These are phyloP conservation scores for Xylaria sp. DNA, from an alignment of 2,329 filamentous ascomycete species.

Conservation along the genomic window DNA sequence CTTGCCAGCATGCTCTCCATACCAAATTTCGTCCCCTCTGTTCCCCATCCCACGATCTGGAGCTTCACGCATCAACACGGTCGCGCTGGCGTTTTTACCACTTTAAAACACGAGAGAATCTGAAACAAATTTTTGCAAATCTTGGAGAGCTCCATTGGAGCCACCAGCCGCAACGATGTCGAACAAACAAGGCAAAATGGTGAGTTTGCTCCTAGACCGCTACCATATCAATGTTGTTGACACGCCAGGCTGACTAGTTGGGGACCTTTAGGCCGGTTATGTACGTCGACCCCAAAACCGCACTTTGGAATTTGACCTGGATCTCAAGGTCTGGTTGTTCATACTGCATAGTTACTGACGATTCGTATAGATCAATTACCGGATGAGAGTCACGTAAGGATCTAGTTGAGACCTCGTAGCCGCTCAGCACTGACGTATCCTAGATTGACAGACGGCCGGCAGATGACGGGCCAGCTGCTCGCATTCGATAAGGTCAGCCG, in stretches of 20 bases:
- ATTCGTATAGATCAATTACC: constrained; percentile 88
- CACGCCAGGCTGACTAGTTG: constrained; percentile 68
- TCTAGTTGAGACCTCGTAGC: constrained; percentile 11
- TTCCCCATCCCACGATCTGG: constrained; percentile 54
- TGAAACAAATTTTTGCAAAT: constrained; percentile 58
- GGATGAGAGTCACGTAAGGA: constrained; percentile 86
- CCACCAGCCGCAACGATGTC: constrained; percentile 67
- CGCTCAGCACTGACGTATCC: constrained; percentile 32
- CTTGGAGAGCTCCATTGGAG: constrained; percentile 56
- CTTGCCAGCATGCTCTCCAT: constrained; percentile 42
- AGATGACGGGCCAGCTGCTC: constrained; percentile 98
- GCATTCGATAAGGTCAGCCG: constrained; percentile 90
- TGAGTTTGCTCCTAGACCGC: constrained; percentile 66
- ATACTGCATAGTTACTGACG: constrained; percentile 43
- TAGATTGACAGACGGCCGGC: constrained; percentile 83
- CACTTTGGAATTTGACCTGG: constrained; percentile 39
- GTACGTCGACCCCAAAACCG: constrained; percentile 61
- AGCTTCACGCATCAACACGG: constrained; percentile 52
- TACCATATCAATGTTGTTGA: constrained; percentile 64
- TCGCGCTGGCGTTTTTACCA: constrained; percentile 52
- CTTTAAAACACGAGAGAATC: constrained; percentile 41
- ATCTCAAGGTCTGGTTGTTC: constrained; percentile 29
- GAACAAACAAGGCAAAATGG: constrained; percentile 99
- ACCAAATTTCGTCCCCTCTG: constrained; percentile 55
- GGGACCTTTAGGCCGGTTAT: constrained; percentile 72